Conservation (phyloP, 139 green algal genomes). For the Eudorina sp. region DNA sequence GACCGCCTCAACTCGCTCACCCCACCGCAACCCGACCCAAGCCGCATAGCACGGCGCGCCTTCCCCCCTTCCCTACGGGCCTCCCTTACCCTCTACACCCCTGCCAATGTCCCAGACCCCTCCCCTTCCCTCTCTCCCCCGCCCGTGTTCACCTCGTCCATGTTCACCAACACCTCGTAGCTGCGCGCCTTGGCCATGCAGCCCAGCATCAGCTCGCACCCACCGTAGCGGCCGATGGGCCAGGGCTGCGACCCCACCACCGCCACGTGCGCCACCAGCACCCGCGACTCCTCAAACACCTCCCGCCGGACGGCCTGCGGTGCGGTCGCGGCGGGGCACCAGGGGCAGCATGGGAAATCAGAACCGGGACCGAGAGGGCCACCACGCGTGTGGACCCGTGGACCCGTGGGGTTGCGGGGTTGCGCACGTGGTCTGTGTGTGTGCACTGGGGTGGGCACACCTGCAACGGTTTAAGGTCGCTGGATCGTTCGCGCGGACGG, state of each 20-base stretch:
- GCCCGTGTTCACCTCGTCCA: conserved; percentile 60
- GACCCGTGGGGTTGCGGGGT: too few relatives aligned
- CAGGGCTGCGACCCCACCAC: conserved; percentile 78
- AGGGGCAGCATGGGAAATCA: too few relatives aligned
- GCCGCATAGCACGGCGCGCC: too few relatives aligned
- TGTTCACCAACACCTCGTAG: conserved; percentile 75
- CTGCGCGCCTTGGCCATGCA: conserved; percentile 80
- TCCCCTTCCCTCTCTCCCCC: neutral
- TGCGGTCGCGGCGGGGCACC: neutral
- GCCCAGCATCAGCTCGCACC: conserved; percentile 92
- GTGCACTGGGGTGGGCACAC: too few relatives aligned
- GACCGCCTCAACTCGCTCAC: too few relatives aligned
- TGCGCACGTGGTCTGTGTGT: too few relatives aligned
- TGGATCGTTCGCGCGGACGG: too few relatives aligned
- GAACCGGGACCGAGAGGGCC: too few relatives aligned
- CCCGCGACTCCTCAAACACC: conserved; percentile 77
- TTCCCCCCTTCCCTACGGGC: neutral
- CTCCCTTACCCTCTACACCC: neutral
- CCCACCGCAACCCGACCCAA: too few relatives aligned
- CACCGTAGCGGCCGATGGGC: conserved; percentile 77
- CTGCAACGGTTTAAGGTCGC: too few relatives aligned
- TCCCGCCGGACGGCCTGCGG: conserved; percentile 76
- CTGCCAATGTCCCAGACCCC: neutral
- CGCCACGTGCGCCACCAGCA: conserved; percentile 64
- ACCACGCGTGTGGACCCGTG: too few relatives aligned